Percentiles rank a stretch among this genome's conserved stretches.
Conservation (phyloP, 192 early-diverging fungal species). For the Backusella macrospora region DNA sequence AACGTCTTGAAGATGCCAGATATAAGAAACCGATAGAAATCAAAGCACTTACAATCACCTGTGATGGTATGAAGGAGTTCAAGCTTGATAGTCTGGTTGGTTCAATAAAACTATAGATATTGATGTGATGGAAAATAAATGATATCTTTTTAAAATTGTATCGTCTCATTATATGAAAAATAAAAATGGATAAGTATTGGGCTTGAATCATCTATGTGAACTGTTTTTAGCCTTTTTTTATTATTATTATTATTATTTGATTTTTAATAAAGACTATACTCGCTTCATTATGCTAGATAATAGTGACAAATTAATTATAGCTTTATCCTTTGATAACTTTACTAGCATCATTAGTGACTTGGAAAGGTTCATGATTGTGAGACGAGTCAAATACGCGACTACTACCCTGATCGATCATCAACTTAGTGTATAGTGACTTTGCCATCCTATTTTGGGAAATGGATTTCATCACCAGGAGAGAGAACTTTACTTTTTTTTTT, state of each 20-base stretch:
- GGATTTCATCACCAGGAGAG: slow-evolving; percentile 48
- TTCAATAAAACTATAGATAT: not conserved
- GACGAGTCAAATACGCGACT: slow-evolving; percentile 90
- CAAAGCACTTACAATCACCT: not conserved
- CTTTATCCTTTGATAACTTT: slow-evolving; percentile 91
- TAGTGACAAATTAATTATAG: not conserved
- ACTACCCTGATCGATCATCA: slow-evolving; percentile 49
- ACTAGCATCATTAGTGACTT: slow-evolving; percentile 85
- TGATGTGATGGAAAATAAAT: too few relatives aligned
- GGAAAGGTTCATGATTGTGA: slow-evolving; percentile 83
- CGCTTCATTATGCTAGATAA: too few relatives aligned
- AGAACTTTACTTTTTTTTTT: too few relatives aligned
- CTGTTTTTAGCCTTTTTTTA: too few relatives aligned
- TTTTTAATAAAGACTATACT: too few relatives aligned
- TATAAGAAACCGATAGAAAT: not conserved
- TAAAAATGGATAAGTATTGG: too few relatives aligned
- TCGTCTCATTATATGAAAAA: too few relatives aligned
- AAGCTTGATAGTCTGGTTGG: not conserved
- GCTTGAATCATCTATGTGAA: too few relatives aligned
- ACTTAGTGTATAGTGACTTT: slow-evolving; percentile 72
- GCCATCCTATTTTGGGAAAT: slow-evolving; percentile 66
- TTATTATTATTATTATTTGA: too few relatives aligned
- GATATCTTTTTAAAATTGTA: too few relatives aligned
- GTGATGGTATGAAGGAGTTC: not conserved
- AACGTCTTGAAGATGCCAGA: not conserved